phyloP scores from a whole-genome alignment of 2,329 filamentous ascomycete species.

The Kalaharituber pfeilii region DNA sequence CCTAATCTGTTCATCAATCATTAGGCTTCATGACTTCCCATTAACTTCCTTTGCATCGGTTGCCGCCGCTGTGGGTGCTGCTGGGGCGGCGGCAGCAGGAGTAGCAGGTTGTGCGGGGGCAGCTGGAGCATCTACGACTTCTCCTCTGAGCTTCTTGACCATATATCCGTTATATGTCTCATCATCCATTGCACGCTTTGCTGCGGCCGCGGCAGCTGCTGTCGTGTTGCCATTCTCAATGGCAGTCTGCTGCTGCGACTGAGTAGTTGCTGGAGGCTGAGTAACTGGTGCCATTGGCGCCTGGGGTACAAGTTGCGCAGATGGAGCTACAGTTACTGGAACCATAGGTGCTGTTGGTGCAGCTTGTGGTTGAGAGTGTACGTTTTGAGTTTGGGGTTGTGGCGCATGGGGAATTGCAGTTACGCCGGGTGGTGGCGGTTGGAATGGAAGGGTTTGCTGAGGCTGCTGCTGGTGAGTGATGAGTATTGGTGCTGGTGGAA shows the following conservation, averaged over 20 bases:
- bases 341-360: constrained; percentile 1
- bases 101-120: too few relatives aligned
- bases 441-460: neutral
- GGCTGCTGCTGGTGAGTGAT: constrained; percentile 34
- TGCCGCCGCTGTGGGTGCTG: neutral
- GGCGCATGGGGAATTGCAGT: neutral
- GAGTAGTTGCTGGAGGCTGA: neutral
- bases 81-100: neutral
- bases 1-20: too few relatives aligned
- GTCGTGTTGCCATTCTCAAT: neutral
- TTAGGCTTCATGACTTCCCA: neutral
- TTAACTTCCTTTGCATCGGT: neutral
- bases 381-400: neutral
- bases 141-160: neutral
- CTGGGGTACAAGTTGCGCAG: constrained; percentile 1
- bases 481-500: constrained; percentile 63
- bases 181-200: constrained; percentile 3
- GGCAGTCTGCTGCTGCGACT: constrained; percentile 1
- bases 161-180: neutral
- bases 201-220: constrained; percentile 5
- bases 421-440: neutral
- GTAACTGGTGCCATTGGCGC: neutral
- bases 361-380: neutral
- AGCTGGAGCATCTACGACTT: neutral
- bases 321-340: neutral